Evolutionary conservation across 2,329 filamentous ascomycete genomes (phyloP), one percentile per base, ranked within the genome.

Genomic region (Exserohilum turcica): DNA sequence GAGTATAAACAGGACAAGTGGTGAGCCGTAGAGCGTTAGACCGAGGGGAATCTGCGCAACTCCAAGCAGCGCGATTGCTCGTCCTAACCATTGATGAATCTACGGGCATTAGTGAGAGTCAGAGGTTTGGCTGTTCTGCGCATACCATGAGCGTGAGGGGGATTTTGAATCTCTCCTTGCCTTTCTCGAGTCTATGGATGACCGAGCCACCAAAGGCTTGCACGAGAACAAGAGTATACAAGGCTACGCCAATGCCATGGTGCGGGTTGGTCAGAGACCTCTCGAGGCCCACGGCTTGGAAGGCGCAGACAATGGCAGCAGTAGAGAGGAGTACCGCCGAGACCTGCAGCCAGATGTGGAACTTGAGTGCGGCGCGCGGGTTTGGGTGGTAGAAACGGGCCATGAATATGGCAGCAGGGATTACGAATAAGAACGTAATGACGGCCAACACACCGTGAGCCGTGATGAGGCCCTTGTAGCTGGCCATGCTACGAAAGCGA

Each of bases 21-120:
- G 93, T 27, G 92, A 96, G 5, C 94, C 94, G 67, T 97, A 99
- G 1, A 99, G 80, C 0, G 92, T 92, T 40, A 99, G 80, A 0
- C 94, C 94, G 0, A 99, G 81, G 0, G 94, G 89, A 9, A 99
- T 85, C 71, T 99, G 94, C 3, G 87, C 83, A 60, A 97, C 86
- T 0, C 91, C 94, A 3, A 99, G 79, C 15, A 97, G 76, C 2
- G 90, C 88, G 64, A 93, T 85, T 0, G 84, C 78, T 52, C 92
- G 82, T 15, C 94, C 94, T 15, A 90, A 77, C 91, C 94, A 97
- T 70, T 92, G 89, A 76, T 99, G 94, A 36, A 97, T 74, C 81
- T 89, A 80, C 12, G 83, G 67, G 15, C n/a, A 44, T 70, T 37
- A 68, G 64, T 45, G 35, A 24, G 16, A 3, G 37, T 32, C 16